Base-by-base conservation (phyloP, 2,329 filamentous ascomycete species). In the Helicocarpus griseus region DNA sequence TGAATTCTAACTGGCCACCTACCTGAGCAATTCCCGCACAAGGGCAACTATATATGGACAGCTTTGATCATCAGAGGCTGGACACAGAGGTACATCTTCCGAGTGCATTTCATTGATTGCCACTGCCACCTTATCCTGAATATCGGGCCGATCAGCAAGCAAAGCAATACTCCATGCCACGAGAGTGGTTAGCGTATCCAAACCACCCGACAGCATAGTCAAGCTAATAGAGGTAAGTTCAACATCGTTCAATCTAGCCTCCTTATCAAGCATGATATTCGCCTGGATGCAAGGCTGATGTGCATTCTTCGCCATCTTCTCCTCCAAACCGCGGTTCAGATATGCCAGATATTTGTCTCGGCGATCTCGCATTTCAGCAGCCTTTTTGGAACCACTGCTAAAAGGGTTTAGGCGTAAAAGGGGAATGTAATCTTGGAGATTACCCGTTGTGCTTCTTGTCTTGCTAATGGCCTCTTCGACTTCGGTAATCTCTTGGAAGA, bases 221-320 rank as follows among this genome's bases (percentile, higher is more conserved):
- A 86, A 64, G 55, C 79, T 82, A 58, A 85, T 85, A 0, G 78
- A 81, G 0, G 76, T 83, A 33, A 85, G 71, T 56, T 86, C 82
- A 47, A 78, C 80, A 36, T 75, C 73, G 65, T 78, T 82, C 14
- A 85, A 67, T 55, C 78, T 80, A 0, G 80, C 77, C 35, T 85
- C 81, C 57, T 79, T 76, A 56, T 85, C 81, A 44, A 77, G 67
- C 53, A 85, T 83, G 29, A 85, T 76, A 54, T 84, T 85, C 3
- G 80, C 81, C 54, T 85, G 81, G 40, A 85, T 85, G 60, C 82
- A 85, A 0, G 81, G 80, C 57, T 77, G 75, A 60, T 84, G 75
- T 0, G 71, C 80, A 0, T 80, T 80, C 41, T 78, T 77, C 47
- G 73, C 74, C 69, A 85, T 83, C 0, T 79, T 72, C 21, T 79